Conservation (phyloP, 163 green algal species). For the Scenedesmus sp. region DNA sequence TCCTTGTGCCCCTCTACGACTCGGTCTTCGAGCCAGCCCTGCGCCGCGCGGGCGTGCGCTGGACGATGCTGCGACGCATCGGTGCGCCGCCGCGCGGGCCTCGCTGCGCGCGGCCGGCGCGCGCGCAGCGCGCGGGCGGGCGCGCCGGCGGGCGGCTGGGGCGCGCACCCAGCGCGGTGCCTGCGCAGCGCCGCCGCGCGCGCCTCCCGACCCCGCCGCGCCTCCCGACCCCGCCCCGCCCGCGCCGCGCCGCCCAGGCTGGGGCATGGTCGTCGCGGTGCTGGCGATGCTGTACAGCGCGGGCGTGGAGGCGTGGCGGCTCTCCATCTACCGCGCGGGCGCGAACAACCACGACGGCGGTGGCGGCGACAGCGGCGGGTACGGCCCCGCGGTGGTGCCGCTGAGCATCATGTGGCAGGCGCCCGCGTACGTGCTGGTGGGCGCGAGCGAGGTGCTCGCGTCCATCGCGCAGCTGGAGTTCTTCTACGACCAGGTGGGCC, state of each 20-base stretch:
- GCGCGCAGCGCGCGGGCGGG: neutral
- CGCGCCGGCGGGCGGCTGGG: neutral
- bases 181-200: no score
- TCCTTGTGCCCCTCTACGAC: constrained; percentile 56
- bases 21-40: constrained; percentile 62
- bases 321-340: constrained; percentile 53
- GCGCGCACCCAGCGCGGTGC: neutral
- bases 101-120: no score
- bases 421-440: constrained; percentile 87
- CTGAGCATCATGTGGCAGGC: constrained; percentile 79
- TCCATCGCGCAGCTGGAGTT: constrained; percentile 94
- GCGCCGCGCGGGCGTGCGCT: constrained; percentile 15
- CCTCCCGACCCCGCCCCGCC: neutral
- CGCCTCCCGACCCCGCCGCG: neutral
- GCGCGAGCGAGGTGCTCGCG: constrained; percentile 85
- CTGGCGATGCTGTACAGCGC: constrained; percentile 79
- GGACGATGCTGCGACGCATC: constrained; percentile 53
- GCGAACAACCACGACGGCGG: neutral
- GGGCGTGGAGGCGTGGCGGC: constrained; percentile 71
- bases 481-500: constrained; percentile 76
- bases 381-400: constrained; percentile 18
- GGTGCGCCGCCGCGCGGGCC: constrained; percentile 38
- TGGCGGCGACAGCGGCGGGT: neutral
- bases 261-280: constrained; percentile 81
- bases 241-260: constrained; percentile 57